Evolutionary conservation across 257 asterid species (phyloP).

Genomic region (Jacaranda copaia): DNA sequence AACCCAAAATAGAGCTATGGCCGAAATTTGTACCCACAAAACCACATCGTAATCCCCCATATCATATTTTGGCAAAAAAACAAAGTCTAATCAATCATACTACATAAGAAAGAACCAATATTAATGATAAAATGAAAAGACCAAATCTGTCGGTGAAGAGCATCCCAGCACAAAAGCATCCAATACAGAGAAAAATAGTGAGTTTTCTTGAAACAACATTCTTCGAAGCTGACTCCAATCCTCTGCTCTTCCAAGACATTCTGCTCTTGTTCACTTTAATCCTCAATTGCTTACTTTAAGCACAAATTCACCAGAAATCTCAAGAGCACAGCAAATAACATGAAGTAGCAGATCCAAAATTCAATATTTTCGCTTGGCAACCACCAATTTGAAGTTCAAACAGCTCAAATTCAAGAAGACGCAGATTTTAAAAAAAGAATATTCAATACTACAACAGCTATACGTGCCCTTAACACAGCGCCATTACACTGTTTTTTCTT

Average conservation of each 20-base stretch:
- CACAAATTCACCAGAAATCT: slow-evolving; percentile 45
- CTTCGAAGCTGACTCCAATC: slow-evolving; percentile 62
- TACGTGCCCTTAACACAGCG: neutral
- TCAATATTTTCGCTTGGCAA: slow-evolving; percentile 23
- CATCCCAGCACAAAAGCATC: slow-evolving; percentile 94
- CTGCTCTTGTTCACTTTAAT: slow-evolving; percentile 30
- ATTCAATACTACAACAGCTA: slow-evolving; percentile 21
- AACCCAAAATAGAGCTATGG: neutral
- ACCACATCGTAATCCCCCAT: neutral
- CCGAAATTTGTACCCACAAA: slow-evolving; percentile 20
- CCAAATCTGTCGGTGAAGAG: slow-evolving; percentile 92
- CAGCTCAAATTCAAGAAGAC: slow-evolving; percentile 26
- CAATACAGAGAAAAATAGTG: slow-evolving; percentile 72
- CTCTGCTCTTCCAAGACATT: slow-evolving; percentile 94
- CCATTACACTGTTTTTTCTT: too few species aligned
- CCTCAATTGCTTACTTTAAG: slow-evolving; percentile 46
- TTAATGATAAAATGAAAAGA: neutral
- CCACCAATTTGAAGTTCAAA: slow-evolving; percentile 20
- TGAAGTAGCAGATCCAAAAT: slow-evolving; percentile 41
- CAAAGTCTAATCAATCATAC: slow-evolving; percentile 16
- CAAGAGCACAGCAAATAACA: slow-evolving; percentile 17
- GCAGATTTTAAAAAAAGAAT: neutral
- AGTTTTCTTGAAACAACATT: slow-evolving; percentile 63
- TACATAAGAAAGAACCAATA: neutral
- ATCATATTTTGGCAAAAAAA: neutral